Evolutionary conservation across 2,329 filamentous ascomycete genomes (phyloP).

Genomic region (Hortaea sp.): DNA sequence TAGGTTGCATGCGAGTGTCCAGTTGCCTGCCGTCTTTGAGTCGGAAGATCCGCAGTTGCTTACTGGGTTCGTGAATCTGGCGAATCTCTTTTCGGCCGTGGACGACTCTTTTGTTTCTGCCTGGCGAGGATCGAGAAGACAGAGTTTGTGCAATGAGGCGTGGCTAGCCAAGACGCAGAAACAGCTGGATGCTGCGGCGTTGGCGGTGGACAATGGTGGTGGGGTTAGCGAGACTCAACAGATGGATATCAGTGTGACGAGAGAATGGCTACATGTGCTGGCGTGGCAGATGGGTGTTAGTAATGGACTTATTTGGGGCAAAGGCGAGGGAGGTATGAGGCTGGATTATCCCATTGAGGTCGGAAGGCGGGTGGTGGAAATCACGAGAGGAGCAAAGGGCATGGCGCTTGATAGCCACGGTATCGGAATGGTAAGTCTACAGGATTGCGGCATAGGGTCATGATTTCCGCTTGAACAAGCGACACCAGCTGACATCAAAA

Average conservation of each 20-base stretch:
- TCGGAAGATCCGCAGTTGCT: conserved; percentile 24
- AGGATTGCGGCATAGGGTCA: background rate
- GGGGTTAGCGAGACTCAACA: conserved; percentile 25
- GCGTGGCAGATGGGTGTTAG: conserved; percentile 29
- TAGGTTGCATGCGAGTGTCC: conserved; percentile 21
- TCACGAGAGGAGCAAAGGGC: conserved; percentile 19
- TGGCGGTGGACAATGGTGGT: conserved; percentile 9
- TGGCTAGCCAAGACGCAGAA: conserved; percentile 26
- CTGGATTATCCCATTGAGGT: conserved; percentile 28
- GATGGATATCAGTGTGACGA: conserved; percentile 24
- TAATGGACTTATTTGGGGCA: conserved; percentile 27
- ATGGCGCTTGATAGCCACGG: conserved; percentile 25
- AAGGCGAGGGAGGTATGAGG: conserved; percentile 24
- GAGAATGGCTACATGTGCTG: conserved; percentile 28
- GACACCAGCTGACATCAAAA: conserved; percentile 5
- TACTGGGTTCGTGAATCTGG: conserved; percentile 26
- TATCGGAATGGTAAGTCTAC: conserved; percentile 24
- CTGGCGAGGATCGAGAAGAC: conserved; percentile 24
- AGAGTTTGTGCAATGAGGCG: conserved; percentile 24
- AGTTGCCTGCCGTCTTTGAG: conserved; percentile 24
- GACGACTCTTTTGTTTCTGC: conserved; percentile 26
- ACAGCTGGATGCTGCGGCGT: conserved; percentile 22
- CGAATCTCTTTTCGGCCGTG: conserved; percentile 25
- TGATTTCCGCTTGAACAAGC: background rate
- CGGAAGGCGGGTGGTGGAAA: conserved; percentile 24